These are phyloP conservation scores for Geosmithia putterillii DNA, from an alignment of 2,329 filamentous ascomycete species.

Conservation along the genomic window DNA sequence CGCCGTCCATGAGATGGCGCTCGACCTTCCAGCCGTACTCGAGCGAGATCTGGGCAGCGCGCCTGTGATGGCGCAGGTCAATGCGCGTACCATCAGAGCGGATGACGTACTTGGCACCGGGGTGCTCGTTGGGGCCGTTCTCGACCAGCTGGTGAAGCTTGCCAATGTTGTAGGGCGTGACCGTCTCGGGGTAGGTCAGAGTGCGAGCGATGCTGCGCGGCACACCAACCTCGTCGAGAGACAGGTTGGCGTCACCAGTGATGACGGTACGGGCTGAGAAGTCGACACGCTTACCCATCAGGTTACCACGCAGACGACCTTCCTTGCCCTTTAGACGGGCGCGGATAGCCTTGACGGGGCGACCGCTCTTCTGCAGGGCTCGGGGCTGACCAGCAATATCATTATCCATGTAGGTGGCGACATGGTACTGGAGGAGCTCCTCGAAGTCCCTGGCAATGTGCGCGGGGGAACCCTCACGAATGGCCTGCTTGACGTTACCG, in stretches of 20 bases:
- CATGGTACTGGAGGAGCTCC: conserved; percentile 87
- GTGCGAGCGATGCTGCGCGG: conserved; percentile 86
- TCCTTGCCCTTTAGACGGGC: conserved; percentile 98
- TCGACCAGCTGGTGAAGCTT: conserved; percentile 81
- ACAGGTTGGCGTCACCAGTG: conserved; percentile 94
- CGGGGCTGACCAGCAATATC: conserved; percentile 94
- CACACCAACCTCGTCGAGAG: conserved; percentile 93
- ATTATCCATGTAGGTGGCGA: conserved; percentile 99
- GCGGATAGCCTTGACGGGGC: conserved; percentile 92
- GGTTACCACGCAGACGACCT: conserved; percentile 89
- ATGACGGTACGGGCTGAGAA: conserved; percentile 99
- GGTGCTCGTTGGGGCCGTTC: conserved; percentile 90
- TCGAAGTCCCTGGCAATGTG: conserved; percentile 90
- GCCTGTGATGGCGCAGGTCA: conserved; percentile 86
- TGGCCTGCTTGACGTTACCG: conserved; percentile 82
- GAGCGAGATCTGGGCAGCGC: conserved; percentile 71
- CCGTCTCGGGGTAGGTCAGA: conserved; percentile 91
- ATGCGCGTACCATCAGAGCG: conserved; percentile 88
- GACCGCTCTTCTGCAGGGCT: conserved; percentile 90
- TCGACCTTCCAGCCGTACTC: conserved; percentile 99
- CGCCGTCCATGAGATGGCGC: conserved; percentile 87
- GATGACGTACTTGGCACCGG: conserved; percentile 93
- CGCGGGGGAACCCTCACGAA: conserved; percentile 80
- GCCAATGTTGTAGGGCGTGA: conserved; percentile 95
- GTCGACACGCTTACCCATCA: conserved; percentile 99